phyloP scores from a whole-genome alignment of 768 basidiomycete genomes.

The Amanita molliuscula region DNA sequence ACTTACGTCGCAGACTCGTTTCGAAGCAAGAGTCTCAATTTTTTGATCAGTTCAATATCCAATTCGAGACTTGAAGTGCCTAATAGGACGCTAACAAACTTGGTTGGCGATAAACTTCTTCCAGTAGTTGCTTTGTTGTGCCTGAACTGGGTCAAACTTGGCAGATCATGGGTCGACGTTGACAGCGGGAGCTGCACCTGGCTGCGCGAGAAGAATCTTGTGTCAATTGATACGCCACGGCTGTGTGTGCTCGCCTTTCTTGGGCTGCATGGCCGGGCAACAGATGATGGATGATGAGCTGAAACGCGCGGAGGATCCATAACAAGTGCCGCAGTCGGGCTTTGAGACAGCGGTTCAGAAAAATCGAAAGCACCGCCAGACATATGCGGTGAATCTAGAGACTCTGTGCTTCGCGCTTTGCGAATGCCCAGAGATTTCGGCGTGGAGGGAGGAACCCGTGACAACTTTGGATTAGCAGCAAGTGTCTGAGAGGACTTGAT shows the following conservation, averaged over 20 bases:
- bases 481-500: slow-evolving; percentile 74
- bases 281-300: slow-evolving; percentile 28
- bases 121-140: slow-evolving; percentile 31
- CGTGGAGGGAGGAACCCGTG: slow-evolving; percentile 28
- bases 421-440: slow-evolving; percentile 45
- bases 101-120: slow-evolving; percentile 52
- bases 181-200: slow-evolving; percentile 35
- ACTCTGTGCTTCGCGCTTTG: slow-evolving; percentile 65
- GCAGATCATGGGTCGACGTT: slow-evolving; percentile 32
- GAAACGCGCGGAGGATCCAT: slow-evolving; percentile 15
- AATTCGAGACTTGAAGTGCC: slow-evolving; percentile 63
- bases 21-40: slow-evolving; percentile 73
- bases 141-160: slow-evolving; percentile 22
- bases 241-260: slow-evolving; percentile 36
- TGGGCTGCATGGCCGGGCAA: slow-evolving; percentile 20
- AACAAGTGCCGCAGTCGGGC: neutral
- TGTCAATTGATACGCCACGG: slow-evolving; percentile 56
- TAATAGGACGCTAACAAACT: slow-evolving; percentile 57
- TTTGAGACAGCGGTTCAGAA: slow-evolving; percentile 21
- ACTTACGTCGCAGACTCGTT: slow-evolving; percentile 84
- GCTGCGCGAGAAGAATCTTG: slow-evolving; percentile 41
- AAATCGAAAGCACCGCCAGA: slow-evolving; percentile 25
- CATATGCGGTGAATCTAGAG: slow-evolving; percentile 46
- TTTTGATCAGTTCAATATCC: slow-evolving; percentile 82
- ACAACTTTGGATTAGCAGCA: slow-evolving; percentile 26